These are phyloP conservation scores for Oryza meyeriana DNA, from an alignment of 176 grass and related monocot species.

Conservation along the genomic window DNA sequence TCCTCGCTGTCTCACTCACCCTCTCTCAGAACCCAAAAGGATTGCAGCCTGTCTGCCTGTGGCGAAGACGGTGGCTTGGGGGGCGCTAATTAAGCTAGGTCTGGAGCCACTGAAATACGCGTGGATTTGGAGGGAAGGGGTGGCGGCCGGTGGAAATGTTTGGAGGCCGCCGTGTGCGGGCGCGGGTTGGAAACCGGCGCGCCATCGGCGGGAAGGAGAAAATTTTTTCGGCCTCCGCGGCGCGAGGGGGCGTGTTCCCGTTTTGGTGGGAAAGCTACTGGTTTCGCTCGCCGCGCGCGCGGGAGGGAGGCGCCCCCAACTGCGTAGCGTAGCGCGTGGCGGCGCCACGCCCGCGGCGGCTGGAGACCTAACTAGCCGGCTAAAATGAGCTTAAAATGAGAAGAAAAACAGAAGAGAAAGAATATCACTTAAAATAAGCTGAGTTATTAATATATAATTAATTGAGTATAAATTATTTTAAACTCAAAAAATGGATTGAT, in stretches of 20 bases:
- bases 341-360: no score
- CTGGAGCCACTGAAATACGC: slow-evolving; percentile 22
- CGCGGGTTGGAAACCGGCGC: neutral
- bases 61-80: neutral
- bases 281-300: neutral
- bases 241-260: neutral
- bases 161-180: neutral
- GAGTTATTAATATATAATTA: no score
- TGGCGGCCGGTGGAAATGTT: slow-evolving; percentile 27
- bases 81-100: neutral
- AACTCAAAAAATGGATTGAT: no score
- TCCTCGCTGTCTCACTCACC: neutral
- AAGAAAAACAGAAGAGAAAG: no score
- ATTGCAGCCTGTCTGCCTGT: neutral
- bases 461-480: no score
- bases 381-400: no score
- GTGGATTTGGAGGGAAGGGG: neutral
- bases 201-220: slow-evolving; percentile 20
- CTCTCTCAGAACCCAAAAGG: neutral
- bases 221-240: slow-evolving; percentile 1
- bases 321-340: no score
- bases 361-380: neutral
- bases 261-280: neutral
- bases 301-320: neutral
- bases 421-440: no score